phyloP scores from a whole-genome alignment of 306 rosid genomes.

The Nissolia schottii region DNA sequence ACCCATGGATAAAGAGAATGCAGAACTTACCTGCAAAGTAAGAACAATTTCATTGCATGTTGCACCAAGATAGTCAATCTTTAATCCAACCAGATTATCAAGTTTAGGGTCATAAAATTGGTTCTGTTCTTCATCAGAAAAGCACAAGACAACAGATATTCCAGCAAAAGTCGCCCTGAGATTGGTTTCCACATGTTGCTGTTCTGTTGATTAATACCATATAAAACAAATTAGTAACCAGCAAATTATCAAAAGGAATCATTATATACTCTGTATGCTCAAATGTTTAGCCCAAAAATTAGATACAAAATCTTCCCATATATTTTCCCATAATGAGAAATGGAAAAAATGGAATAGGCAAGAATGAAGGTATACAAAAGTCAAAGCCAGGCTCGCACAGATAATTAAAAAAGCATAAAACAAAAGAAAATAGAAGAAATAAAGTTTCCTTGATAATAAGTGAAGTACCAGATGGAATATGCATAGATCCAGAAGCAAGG shows the following conservation, averaged over 20 bases:
- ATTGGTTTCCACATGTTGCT: constrained; percentile 84
- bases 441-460: constrained; percentile 12
- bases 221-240: constrained; percentile 18
- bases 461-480: constrained; percentile 63
- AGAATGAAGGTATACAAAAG: neutral
- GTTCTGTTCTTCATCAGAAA: constrained; percentile 48
- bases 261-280: neutral
- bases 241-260: constrained; percentile 13
- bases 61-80: constrained; percentile 52
- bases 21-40: constrained; percentile 56
- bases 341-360: constrained; percentile 1
- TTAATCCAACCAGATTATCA: constrained; percentile 30
- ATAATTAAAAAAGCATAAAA: neutral
- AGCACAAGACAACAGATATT: constrained; percentile 66
- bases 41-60: constrained; percentile 60
- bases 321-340: neutral
- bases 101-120: constrained; percentile 25
- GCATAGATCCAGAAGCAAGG: constrained; percentile 95
- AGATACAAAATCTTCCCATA: neutral
- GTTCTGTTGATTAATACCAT: constrained; percentile 48
- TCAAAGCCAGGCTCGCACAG: neutral
- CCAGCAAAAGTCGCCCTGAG: constrained; percentile 75
- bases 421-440: neutral
- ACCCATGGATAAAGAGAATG: neutral
- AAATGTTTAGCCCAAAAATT: neutral